A percentile compares a stretch with the other conserved stretches of the same genome.
Evolutionary conservation across 257 asterid genomes (phyloP).

Genomic region (Solanum infundibuliforme): DNA sequence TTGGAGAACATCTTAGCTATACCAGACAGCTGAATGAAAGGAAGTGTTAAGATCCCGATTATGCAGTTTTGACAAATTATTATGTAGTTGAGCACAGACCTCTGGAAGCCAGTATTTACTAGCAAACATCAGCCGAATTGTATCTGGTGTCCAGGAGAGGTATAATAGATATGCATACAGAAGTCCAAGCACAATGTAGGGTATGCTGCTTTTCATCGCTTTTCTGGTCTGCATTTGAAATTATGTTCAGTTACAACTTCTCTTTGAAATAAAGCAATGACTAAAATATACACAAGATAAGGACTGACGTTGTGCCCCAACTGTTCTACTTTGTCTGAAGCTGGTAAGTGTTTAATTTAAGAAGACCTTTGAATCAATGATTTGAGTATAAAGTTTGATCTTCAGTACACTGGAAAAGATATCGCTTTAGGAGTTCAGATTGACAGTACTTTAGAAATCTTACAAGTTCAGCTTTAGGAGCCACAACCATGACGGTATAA

Average conservation of each 20-base stretch:
- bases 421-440: neutral
- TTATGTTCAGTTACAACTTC: neutral
- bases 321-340: neutral
- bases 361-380: neutral
- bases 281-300: neutral
- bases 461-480: constrained; percentile 65
- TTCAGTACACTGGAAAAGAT: too few species aligned
- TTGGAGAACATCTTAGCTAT: constrained; percentile 78
- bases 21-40: constrained; percentile 43
- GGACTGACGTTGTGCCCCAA: neutral
- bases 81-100: constrained; percentile 27
- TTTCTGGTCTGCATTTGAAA: constrained; percentile 50
- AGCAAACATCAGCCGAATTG: constrained; percentile 51
- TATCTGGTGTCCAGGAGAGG: constrained; percentile 86
- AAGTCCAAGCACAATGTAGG: constrained; percentile 54
- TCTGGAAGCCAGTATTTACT: constrained; percentile 85
- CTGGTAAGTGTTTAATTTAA: neutral
- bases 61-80: neutral
- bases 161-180: constrained; percentile 54
- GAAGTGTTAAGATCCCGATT: neutral
- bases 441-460: constrained; percentile 1
- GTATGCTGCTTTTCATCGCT: constrained; percentile 48
- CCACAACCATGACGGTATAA: constrained; percentile 73
- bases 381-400: neutral
- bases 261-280: neutral